phyloP scores from a whole-genome alignment of 495 filamentous ascomycete genomes.

The Trichoderma virens region DNA sequence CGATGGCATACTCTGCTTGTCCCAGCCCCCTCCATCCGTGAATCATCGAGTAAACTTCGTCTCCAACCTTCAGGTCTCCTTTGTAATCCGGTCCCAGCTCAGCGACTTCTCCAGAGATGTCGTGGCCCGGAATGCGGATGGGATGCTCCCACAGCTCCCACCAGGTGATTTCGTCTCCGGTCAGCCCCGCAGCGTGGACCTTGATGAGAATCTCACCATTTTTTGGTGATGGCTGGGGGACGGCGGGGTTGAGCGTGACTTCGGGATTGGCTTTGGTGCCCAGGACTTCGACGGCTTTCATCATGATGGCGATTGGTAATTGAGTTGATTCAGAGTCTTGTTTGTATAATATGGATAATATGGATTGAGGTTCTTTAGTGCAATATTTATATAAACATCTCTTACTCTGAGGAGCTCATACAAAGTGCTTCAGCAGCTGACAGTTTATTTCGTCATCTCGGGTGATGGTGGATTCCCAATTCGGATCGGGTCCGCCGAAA shows the following conservation, averaged over 20 bases:
- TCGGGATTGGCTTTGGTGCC: slow-evolving; percentile 9
- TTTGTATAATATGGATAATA: neutral
- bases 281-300: slow-evolving; percentile 18
- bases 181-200: slow-evolving; percentile 46
- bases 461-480: neutral
- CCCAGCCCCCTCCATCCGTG: slow-evolving; percentile 41
- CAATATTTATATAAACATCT: neutral
- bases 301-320: neutral
- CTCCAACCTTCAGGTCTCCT: slow-evolving; percentile 41
- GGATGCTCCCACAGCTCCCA: slow-evolving; percentile 25
- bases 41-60: slow-evolving; percentile 45
- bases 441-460: neutral
- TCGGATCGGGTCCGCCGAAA: neutral
- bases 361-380: neutral
- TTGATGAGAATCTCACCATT: slow-evolving; percentile 47
- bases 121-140: slow-evolving; percentile 41
- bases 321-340: neutral
- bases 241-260: slow-evolving; percentile 11
- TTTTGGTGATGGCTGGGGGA: slow-evolving; percentile 14
- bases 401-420: too few species aligned
- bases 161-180: slow-evolving; percentile 43
- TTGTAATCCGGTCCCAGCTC: slow-evolving; percentile 35
- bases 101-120: slow-evolving; percentile 47
- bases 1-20: slow-evolving; percentile 46
- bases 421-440: neutral